phyloP scores from a whole-genome alignment of 805 yeast species.

The Metschnikowia bowlesiae region DNA sequence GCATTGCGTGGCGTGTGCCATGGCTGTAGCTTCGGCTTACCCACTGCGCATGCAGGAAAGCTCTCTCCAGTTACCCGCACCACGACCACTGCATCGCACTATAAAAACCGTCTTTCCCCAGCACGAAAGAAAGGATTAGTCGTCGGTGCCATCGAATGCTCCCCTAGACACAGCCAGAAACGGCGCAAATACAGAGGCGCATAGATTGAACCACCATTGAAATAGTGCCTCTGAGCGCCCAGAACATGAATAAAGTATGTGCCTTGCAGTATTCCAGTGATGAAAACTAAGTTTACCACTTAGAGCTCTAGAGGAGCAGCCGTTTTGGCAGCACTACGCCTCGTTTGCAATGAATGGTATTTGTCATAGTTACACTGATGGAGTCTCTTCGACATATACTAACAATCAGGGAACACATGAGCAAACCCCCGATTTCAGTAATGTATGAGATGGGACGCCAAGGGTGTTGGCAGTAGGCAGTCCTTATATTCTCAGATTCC shows the following conservation, averaged over 20 bases:
- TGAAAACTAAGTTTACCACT: constrained; percentile 35
- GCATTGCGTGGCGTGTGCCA: too few relatives aligned
- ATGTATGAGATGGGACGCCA: too few relatives aligned
- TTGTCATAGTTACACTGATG: constrained; percentile 89
- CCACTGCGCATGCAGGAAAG: too few relatives aligned
- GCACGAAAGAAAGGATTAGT: too few relatives aligned
- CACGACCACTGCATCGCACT: constrained; percentile 1
- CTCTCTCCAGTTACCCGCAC: neutral
- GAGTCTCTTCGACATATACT: neutral
- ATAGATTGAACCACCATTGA: too few relatives aligned
- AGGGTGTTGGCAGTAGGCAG: too few relatives aligned
- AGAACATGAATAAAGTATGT: constrained; percentile 4
- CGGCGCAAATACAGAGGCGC: too few relatives aligned
- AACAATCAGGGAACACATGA: neutral
- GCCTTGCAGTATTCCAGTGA: constrained; percentile 21
- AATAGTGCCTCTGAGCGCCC: too few relatives aligned
- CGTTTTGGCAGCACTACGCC: constrained; percentile 50
- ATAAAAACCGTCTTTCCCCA: neutral
- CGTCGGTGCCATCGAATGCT: too few relatives aligned
- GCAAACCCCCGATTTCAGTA: too few relatives aligned
- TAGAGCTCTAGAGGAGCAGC: constrained; percentile 38
- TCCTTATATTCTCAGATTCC: neutral
- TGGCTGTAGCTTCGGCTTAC: too few relatives aligned
- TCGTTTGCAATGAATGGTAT: constrained; percentile 59
- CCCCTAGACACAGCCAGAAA: too few relatives aligned